A percentile compares a stretch with the other conserved stretches of the same genome.
Evolutionary conservation across 192 early-diverging fungal genomes (phyloP).

Genomic region (Linnemannia hyalina): DNA sequence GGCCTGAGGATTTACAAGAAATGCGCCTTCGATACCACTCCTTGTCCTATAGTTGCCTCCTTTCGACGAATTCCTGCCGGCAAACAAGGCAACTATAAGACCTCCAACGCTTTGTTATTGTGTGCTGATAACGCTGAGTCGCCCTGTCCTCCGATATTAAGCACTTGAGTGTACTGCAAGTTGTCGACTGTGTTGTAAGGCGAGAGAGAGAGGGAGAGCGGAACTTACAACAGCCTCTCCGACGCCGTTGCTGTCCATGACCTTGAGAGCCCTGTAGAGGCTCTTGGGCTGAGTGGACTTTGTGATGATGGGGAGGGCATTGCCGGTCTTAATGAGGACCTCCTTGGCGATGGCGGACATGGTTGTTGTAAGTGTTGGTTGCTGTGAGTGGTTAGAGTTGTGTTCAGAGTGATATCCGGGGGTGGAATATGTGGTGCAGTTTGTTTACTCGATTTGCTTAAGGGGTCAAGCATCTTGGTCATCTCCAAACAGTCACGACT

Average conservation of each 20-base stretch:
- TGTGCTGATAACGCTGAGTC: not conserved
- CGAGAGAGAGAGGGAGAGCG: not conserved
- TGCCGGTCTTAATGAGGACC: constrained; percentile 52
- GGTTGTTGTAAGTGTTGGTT: not conserved
- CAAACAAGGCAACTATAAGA: not conserved
- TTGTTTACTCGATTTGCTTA: constrained; percentile 34
- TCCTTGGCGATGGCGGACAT: constrained; percentile 56
- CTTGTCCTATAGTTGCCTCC: not conserved
- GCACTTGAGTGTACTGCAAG: not conserved
- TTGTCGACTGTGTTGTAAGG: not conserved
- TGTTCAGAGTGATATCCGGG: not conserved
- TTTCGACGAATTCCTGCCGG: not conserved
- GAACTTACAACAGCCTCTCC: constrained; percentile 53
- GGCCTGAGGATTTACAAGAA: not conserved
- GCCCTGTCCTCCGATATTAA: not conserved
- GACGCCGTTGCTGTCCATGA: constrained; percentile 49
- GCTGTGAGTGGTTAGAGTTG: not conserved
- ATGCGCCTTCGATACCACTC: not conserved
- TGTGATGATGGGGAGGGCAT: constrained; percentile 49
- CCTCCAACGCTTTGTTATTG: not conserved
- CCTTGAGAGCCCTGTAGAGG: constrained; percentile 47
- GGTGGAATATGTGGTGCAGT: not conserved
- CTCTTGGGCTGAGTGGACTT: constrained; percentile 47
- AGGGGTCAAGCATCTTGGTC: not conserved
- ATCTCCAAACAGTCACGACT: not conserved